phyloP scores from a whole-genome alignment of 345 rosid species.

The Citrus trifoliata region DNA sequence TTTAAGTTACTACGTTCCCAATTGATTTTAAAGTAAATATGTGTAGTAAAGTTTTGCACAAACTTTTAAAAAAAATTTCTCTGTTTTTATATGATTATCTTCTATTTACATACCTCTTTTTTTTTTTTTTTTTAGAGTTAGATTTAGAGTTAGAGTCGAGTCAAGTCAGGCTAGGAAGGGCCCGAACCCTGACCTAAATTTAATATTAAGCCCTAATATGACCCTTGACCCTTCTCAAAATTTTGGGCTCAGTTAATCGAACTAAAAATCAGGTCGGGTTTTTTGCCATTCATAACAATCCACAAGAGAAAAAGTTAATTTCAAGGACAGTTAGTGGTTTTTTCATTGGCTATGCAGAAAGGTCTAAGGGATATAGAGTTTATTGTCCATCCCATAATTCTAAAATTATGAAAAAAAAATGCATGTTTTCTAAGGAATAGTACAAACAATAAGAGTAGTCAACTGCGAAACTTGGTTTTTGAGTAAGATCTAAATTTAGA shows the following conservation, averaged over 20 bases:
- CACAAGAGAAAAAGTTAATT: neutral
- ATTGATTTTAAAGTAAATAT: neutral
- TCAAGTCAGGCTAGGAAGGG: no score
- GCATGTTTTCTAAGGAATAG: no score
- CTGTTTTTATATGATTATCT: no score
- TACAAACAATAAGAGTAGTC: neutral
- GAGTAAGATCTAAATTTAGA: neutral
- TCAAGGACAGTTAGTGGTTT: no score
- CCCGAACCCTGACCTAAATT: no score
- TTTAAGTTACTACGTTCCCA: neutral
- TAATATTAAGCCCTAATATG: no score
- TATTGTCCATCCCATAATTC: neutral
- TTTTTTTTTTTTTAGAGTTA: no score
- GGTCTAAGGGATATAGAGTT: neutral
- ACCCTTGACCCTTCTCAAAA: no score
- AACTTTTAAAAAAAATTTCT: neutral
- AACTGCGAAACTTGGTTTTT: neutral
- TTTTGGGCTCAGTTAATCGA: fast-evolving
- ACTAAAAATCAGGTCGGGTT: fast-evolving
- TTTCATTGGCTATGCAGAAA: neutral
- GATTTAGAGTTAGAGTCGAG: fast-evolving
- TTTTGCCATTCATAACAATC: neutral
- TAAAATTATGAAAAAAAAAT: no score
- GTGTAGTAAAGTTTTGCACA: neutral
- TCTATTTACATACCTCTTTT: neutral